These are phyloP conservation scores for Ceratocystis albifundus DNA, from an alignment of 2,329 filamentous ascomycete species.

Conservation along the genomic window DNA sequence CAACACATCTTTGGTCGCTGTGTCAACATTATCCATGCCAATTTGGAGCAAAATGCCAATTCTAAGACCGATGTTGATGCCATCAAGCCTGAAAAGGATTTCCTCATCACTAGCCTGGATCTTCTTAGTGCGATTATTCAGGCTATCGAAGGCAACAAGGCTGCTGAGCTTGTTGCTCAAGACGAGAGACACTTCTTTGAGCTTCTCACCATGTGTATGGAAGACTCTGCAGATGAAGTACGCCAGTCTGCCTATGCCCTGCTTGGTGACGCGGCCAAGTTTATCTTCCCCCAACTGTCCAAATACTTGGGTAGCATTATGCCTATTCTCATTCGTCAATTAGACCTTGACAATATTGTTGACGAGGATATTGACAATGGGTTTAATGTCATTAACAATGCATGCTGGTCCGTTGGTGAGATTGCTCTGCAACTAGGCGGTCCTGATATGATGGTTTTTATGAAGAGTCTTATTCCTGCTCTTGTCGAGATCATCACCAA, in stretches of 20 bases:
- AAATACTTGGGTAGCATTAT: constrained; percentile 61
- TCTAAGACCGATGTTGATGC: constrained; percentile 55
- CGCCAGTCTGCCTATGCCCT: constrained; percentile 92
- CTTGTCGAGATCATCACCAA: constrained; percentile 76
- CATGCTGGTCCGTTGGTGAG: constrained; percentile 92
- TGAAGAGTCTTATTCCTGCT: constrained; percentile 63
- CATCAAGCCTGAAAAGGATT: constrained; percentile 88
- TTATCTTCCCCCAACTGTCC: constrained; percentile 72
- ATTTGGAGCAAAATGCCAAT: constrained; percentile 68
- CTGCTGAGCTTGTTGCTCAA: constrained; percentile 60
- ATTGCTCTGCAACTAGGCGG: constrained; percentile 65
- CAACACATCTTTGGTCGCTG: constrained; percentile 78
- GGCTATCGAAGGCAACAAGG: constrained; percentile 62
- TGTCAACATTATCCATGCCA: constrained; percentile 81
- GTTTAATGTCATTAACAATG: constrained; percentile 94
- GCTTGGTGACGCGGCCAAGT: constrained; percentile 87
- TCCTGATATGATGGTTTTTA: constrained; percentile 63
- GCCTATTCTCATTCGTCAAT: constrained; percentile 71
- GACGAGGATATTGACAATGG: constrained; percentile 73
- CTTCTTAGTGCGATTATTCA: constrained; percentile 89
- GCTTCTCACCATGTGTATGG: constrained; percentile 81
- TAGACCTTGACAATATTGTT: constrained; percentile 65
- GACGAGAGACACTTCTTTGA: constrained; percentile 82
- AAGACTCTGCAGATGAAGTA: constrained; percentile 81
- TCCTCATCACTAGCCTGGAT: constrained; percentile 88